Evolutionary conservation across 495 filamentous ascomycete genomes (phyloP).

Genomic region (Penicillium paxilli): DNA sequence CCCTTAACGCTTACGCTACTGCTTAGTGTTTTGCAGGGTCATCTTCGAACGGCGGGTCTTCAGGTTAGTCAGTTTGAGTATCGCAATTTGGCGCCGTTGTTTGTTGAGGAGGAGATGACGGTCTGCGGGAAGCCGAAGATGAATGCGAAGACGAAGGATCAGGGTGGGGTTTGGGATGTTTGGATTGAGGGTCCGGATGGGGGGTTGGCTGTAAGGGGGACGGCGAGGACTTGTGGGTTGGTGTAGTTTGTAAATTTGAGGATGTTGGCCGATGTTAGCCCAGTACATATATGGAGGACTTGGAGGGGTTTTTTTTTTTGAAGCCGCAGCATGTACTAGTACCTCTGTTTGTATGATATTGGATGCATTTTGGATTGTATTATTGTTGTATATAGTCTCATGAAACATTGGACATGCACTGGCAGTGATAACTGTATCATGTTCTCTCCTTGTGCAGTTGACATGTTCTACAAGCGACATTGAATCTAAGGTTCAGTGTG

Average conservation of each 20-base stretch:
- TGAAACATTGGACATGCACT: too few relatives aligned
- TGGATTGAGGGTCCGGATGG: conserved; percentile 66
- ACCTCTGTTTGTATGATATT: too few relatives aligned
- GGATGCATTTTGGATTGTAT: too few relatives aligned
- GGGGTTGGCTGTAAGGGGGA: conserved; percentile 62
- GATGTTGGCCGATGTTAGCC: neutral
- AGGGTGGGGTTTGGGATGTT: conserved; percentile 50
- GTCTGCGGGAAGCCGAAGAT: conserved; percentile 55
- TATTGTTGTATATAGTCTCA: too few relatives aligned
- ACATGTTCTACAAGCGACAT: too few relatives aligned
- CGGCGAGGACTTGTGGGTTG: conserved; percentile 24
- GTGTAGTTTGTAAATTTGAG: neutral
- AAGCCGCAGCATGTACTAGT: too few relatives aligned
- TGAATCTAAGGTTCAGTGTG: too few relatives aligned
- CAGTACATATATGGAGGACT: too few relatives aligned
- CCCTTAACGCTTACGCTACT: conserved; percentile 79
- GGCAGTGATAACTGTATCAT: too few relatives aligned
- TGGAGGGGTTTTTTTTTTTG: too few relatives aligned
- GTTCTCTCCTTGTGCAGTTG: too few relatives aligned
- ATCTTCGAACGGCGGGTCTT: conserved; percentile 33
- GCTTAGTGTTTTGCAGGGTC: conserved; percentile 58
- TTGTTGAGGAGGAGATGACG: conserved; percentile 62
- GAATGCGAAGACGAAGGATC: conserved; percentile 35
- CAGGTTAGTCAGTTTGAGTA: conserved; percentile 64
- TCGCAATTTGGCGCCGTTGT: conserved; percentile 79